Conservation (phyloP, 148 eudicot species). For the Nepenthes mirabilis region DNA sequence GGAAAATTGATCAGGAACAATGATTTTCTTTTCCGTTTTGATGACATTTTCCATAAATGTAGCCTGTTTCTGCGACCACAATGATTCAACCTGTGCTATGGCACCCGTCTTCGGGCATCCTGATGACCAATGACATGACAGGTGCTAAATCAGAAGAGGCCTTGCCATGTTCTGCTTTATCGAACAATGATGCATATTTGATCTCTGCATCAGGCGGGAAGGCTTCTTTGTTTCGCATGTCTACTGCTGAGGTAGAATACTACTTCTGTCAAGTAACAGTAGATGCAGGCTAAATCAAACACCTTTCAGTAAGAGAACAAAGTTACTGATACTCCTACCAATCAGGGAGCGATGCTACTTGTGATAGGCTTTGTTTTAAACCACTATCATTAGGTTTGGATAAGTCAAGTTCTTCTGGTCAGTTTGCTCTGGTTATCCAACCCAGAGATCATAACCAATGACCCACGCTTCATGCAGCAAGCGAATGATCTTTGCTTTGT, state of each 20-base stretch:
- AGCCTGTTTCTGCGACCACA: conserved; percentile 20
- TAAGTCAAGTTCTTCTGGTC: background rate
- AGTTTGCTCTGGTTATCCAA: too few relatives aligned
- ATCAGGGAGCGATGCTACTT: background rate
- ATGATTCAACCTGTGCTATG: conserved; percentile 26
- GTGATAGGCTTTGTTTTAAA: background rate
- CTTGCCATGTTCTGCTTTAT: conserved; percentile 37
- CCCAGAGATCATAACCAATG: too few relatives aligned
- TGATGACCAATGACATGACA: conserved; percentile 32
- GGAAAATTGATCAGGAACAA: background rate
- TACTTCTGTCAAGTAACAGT: background rate
- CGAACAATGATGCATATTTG: conserved; percentile 44
- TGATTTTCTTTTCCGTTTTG: background rate
- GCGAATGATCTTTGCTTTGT: too few relatives aligned
- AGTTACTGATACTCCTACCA: too few relatives aligned
- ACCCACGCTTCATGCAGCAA: too few relatives aligned
- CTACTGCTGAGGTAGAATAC: conserved; percentile 33
- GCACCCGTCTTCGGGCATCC: conserved; percentile 34
- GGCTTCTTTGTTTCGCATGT: conserved; percentile 32
- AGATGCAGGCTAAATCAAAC: too few relatives aligned
- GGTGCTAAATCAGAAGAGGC: conserved; percentile 22
- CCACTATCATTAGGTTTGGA: background rate
- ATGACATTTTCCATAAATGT: background rate
- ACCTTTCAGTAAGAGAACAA: too few relatives aligned
- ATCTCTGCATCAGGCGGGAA: conserved; percentile 50